Percentiles rank a stretch among this genome's conserved stretches.
Conservation (phyloP, 2,329 filamentous ascomycete genomes). For the Curvularia verruculosa region DNA sequence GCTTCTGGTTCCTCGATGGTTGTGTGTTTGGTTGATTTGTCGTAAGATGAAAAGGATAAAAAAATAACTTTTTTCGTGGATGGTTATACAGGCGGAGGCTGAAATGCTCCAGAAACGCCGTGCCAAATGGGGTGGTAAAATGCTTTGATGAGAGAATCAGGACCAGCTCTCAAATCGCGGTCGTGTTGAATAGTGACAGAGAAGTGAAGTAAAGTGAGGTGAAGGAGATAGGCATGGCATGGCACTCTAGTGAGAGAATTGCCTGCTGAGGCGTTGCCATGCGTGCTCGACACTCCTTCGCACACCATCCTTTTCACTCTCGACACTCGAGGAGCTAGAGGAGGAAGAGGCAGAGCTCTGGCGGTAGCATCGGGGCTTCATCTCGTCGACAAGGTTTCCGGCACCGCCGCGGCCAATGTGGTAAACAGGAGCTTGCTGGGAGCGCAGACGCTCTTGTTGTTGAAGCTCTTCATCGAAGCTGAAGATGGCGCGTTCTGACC, state of each 20-base stretch:
- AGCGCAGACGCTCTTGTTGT: slow-evolving; percentile 60
- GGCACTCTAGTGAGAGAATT: slow-evolving; percentile 38
- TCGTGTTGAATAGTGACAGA: slow-evolving; percentile 8
- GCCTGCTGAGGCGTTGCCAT: slow-evolving; percentile 43
- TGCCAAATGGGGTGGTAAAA: slow-evolving; percentile 11
- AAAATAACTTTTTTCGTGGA: slow-evolving; percentile 22
- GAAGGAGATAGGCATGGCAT: neutral
- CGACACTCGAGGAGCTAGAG: slow-evolving; percentile 26
- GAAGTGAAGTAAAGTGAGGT: slow-evolving; percentile 7
- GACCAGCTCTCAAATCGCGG: slow-evolving; percentile 45
- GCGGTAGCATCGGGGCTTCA: slow-evolving; percentile 37
- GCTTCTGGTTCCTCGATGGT: slow-evolving; percentile 47
- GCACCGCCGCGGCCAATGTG: slow-evolving; percentile 67
- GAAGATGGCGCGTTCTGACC: slow-evolving; percentile 64
- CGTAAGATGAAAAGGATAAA: neutral
- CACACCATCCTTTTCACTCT: slow-evolving; percentile 39
- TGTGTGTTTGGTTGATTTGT: slow-evolving; percentile 25
- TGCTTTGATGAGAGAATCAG: slow-evolving; percentile 46
- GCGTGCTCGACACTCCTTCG: slow-evolving; percentile 46
- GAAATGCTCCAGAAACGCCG: slow-evolving; percentile 17
- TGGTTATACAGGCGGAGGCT: slow-evolving; percentile 15
- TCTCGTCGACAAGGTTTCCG: slow-evolving; percentile 59
- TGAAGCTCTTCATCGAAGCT: slow-evolving; percentile 72
- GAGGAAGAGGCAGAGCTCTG: slow-evolving; percentile 40
- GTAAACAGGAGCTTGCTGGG: slow-evolving; percentile 65